Evolutionary conservation across 2,329 filamentous ascomycete genomes (phyloP), one percentile per base, ranked within the genome.

Genomic region (Cercospora janseana): DNA sequence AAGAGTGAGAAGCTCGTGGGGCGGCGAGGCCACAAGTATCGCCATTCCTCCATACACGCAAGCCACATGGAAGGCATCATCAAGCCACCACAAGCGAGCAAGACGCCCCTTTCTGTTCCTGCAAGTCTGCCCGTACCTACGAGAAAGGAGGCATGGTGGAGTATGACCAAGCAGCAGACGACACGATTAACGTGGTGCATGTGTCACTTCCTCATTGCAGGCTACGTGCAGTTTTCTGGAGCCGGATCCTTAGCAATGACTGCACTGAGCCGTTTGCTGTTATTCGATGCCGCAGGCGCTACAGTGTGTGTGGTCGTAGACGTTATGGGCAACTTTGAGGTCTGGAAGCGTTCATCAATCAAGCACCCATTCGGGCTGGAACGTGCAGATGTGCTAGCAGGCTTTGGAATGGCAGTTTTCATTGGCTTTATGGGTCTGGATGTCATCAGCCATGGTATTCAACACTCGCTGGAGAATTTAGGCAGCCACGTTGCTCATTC

Each of bases 341-440:
- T 97, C 31, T 98, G 93, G 93, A 88, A 89, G 58, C 82, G 92
- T 38, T 92, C 88, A 60, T 94, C 86, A 59, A 87, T 98, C 61
- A 85, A 91, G 18, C 90, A 98, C 70, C 93, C 93, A 0, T 98
- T 98, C 66, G 67, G 86, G 3, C 80, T 98, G 18, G 89, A 96
- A 72, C 82, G 93, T 46, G 87, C 88, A 51, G 93, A 98, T 70
- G 92, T 98, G 4, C 80, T 98, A 12, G 90, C 91, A 27, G 93
- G 93, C 13, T 95, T 98, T 58, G 93, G 91, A 54, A 89, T 97
- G 83, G 94, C 90, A 44, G 87, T 98, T 29, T 89, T 96, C 55
- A 80, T 98, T 9, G 81, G 95, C n/a, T 98, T 98, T 71, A 95
- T 95, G 76, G 92, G 92, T 15, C 86, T 97, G 63, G 93, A 98